Evolutionary conservation across 2,329 filamentous ascomycete genomes (phyloP).

Genomic region (Parascedosporium putredinis): DNA sequence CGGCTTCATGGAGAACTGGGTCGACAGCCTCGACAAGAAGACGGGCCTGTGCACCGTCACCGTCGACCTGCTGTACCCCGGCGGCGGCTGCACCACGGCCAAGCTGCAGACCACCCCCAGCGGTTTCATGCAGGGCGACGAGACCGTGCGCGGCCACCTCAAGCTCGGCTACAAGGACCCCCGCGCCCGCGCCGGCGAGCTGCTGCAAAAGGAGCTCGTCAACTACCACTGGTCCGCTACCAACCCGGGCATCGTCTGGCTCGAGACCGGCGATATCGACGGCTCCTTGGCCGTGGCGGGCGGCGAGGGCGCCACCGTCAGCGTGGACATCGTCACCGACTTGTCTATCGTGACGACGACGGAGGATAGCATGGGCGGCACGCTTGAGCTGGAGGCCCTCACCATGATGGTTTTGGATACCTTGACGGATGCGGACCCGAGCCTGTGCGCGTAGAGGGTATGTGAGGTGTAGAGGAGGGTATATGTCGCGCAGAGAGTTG

Average conservation of each 20-base stretch:
- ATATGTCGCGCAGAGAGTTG: too few relatives aligned
- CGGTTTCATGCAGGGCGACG: background rate
- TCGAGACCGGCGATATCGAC: background rate
- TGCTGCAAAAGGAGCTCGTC: background rate
- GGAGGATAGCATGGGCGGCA: background rate
- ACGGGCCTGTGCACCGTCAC: background rate
- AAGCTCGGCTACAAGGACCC: background rate
- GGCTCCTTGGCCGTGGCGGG: background rate
- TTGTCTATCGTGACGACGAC: background rate
- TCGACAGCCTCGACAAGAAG: slow-evolving; percentile 1
- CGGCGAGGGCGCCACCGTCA: background rate
- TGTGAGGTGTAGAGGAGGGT: background rate
- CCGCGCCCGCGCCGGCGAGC: background rate
- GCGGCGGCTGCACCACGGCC: background rate
- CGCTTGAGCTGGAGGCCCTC: background rate
- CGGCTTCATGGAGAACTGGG: slow-evolving; percentile 6
- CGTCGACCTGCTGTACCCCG: background rate
- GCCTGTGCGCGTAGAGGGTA: background rate
- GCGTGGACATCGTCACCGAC: background rate
- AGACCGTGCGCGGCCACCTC: background rate
- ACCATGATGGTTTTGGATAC: background rate
- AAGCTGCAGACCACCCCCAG: background rate
- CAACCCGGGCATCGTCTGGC: background rate
- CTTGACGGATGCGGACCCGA: background rate
- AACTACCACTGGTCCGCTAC: background rate